Evolutionary conservation across 805 yeast genomes (phyloP).

Genomic region (Blastobotrys muscicola): DNA sequence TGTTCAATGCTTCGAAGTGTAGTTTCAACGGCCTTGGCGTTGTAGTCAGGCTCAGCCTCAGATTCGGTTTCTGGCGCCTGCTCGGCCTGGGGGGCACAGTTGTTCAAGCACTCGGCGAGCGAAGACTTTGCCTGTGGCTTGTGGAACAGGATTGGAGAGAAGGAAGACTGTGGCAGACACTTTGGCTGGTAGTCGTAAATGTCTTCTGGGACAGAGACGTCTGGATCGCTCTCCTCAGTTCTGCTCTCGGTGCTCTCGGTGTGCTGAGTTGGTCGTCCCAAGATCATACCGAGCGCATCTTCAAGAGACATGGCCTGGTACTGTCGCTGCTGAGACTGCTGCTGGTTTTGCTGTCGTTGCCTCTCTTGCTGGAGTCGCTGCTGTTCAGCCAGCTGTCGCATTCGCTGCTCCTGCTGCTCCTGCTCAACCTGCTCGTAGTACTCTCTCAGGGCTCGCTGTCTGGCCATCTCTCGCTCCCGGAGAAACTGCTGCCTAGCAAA

Average conservation of each 20-base stretch:
- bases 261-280: neutral
- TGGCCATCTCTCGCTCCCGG: neutral
- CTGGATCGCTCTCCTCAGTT: conserved; percentile 10
- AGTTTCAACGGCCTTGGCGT: conserved; percentile 2
- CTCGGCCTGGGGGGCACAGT: neutral
- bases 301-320: neutral
- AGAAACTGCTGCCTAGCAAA: too few species aligned
- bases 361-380: conserved; percentile 3
- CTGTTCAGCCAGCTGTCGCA: conserved; percentile 1
- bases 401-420: too few species aligned
- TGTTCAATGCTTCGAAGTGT: conserved; percentile 4
- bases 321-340: neutral
- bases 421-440: too few species aligned
- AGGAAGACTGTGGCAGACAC: neutral
- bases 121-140: neutral
- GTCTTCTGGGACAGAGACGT: conserved; percentile 11
- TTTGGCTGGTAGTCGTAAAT: conserved; percentile 4
- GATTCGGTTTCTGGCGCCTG: conserved; percentile 1
- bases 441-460: conserved; percentile 2
- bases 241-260: conserved; percentile 7
- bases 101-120: neutral
- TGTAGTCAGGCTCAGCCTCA: conserved; percentile 1
- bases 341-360: conserved; percentile 1
- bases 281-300: neutral
- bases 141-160: conserved; percentile 4